phyloP scores from a whole-genome alignment of 2,329 filamentous ascomycete species.

The Fusarium sublunatum region DNA sequence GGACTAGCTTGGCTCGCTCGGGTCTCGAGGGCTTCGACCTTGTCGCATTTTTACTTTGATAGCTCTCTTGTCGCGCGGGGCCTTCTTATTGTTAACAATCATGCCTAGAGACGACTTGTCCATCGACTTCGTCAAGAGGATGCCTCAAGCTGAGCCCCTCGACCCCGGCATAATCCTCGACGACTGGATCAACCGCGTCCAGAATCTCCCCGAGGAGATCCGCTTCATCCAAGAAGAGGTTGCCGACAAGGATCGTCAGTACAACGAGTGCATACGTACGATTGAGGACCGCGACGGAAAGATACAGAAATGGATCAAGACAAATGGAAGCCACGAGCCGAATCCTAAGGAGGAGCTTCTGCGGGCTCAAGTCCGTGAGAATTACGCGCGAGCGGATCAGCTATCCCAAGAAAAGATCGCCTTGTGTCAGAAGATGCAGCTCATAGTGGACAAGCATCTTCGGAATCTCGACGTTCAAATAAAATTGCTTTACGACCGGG shows the following conservation, averaged over 20 bases:
- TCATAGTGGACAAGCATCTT: constrained; percentile 70
- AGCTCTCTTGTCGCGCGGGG: constrained; percentile 41
- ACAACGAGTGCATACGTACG: constrained; percentile 73
- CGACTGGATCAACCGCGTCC: constrained; percentile 79
- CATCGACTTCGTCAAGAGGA: constrained; percentile 76
- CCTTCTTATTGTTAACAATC: constrained; percentile 64
- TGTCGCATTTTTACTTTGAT: constrained; percentile 37
- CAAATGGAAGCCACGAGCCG: constrained; percentile 76
- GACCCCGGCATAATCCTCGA: constrained; percentile 78
- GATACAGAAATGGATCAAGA: constrained; percentile 84
- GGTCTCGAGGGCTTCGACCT: constrained; percentile 36
- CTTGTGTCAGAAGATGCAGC: constrained; percentile 72
- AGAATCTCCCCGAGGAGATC: constrained; percentile 85
- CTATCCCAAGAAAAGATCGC: constrained; percentile 80
- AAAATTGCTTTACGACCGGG: constrained; percentile 69
- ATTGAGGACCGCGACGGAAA: constrained; percentile 79
- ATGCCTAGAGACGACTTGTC: constrained; percentile 80
- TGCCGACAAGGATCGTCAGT: constrained; percentile 79
- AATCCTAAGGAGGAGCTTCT: constrained; percentile 81
- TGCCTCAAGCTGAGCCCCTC: constrained; percentile 70
- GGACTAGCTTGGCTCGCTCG: constrained; percentile 31
- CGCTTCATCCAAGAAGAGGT: constrained; percentile 87
- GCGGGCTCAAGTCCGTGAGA: constrained; percentile 73
- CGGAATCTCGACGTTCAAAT: constrained; percentile 72
- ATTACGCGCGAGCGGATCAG: constrained; percentile 74